phyloP scores from a whole-genome alignment of 2,329 filamentous ascomycete genomes.

The Diaporthe amygdali region DNA sequence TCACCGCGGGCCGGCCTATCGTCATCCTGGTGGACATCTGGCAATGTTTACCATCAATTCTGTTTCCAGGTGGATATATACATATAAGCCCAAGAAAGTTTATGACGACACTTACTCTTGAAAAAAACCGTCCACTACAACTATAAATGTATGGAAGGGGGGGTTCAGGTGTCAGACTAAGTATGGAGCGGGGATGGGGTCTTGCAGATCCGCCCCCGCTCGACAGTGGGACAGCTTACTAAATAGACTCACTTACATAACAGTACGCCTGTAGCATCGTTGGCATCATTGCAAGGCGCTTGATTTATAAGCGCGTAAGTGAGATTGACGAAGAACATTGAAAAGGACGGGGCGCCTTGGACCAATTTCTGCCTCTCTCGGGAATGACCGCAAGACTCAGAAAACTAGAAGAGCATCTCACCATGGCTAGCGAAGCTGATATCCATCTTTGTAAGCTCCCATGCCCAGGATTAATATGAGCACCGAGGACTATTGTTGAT shows the following conservation, averaged over 20 bases:
- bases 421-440: slow-evolving; percentile 57
- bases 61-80: too few relatives aligned
- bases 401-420: slow-evolving; percentile 31
- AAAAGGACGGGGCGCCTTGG: background rate
- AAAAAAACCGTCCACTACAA: background rate
- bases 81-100: background rate
- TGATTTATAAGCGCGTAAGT: slow-evolving; percentile 24
- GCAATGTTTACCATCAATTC: too few relatives aligned
- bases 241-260: slow-evolving; percentile 3
- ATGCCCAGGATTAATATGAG: background rate
- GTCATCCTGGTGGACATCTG: background rate
- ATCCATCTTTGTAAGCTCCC: slow-evolving; percentile 69
- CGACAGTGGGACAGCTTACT: slow-evolving; percentile 8
- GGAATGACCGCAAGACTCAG: slow-evolving; percentile 24
- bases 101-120: background rate
- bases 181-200: background rate
- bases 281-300: background rate
- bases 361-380: background rate
- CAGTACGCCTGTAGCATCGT: background rate
- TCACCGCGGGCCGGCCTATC: too few relatives aligned
- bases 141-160: background rate
- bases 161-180: background rate
- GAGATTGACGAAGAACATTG: background rate
- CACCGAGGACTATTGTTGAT: background rate
- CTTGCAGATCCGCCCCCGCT: background rate